Conservation (phyloP, 768 basidiomycete species). For the Pleurotus giganteus region DNA sequence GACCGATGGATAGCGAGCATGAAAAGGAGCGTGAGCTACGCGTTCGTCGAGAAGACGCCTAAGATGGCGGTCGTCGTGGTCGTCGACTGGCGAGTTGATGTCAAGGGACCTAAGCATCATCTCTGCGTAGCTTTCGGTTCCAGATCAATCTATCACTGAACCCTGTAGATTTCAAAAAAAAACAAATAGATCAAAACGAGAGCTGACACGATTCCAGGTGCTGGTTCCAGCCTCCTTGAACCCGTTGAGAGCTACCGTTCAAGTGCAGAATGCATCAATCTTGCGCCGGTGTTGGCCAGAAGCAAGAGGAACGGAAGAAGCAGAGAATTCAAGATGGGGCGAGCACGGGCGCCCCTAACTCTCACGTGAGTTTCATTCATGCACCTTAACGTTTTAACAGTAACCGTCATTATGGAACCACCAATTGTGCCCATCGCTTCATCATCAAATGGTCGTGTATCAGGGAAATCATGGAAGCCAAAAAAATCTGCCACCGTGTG, state of each 20-base stretch:
- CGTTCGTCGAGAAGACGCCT: slow-evolving; percentile 54
- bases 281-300: slow-evolving; percentile 6
- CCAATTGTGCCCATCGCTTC: slow-evolving; percentile 39
- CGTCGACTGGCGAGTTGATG: slow-evolving; percentile 32
- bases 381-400: neutral
- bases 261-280: slow-evolving; percentile 5
- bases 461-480: slow-evolving; percentile 69
- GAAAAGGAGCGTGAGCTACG: slow-evolving; percentile 44
- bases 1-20: slow-evolving; percentile 50
- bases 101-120: slow-evolving; percentile 19
- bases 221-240: neutral
- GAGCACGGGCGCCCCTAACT: neutral
- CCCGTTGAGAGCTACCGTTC: slow-evolving; percentile 5
- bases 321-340: slow-evolving; percentile 1
- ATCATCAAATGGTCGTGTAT: slow-evolving; percentile 65
- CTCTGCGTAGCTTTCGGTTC: slow-evolving; percentile 8
- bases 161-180: slow-evolving; percentile 9
- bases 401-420: neutral
- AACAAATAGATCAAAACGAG: slow-evolving; percentile 10
- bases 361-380: neutral
- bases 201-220: slow-evolving; percentile 7
- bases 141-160: slow-evolving; percentile 9
- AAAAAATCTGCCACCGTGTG: slow-evolving; percentile 51
- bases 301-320: slow-evolving; percentile 1
- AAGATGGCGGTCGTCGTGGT: slow-evolving; percentile 43